Conservation (phyloP, 2,329 filamentous ascomycete genomes). For the Grosmannia serpens region DNA sequence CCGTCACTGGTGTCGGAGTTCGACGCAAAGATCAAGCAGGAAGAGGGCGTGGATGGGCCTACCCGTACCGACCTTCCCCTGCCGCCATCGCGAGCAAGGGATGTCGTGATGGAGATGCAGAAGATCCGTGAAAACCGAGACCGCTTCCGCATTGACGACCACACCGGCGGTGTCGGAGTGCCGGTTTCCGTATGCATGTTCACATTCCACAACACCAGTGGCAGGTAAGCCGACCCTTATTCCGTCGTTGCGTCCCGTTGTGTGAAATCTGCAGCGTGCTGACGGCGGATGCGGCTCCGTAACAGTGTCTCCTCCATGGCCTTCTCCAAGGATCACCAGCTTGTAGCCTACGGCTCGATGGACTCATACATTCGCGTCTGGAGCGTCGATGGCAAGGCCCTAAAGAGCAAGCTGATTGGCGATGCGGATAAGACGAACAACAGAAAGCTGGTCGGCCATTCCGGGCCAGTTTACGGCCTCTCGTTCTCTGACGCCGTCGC, state of each 20-base stretch:
- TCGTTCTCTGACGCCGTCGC: conserved; percentile 71
- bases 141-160: conserved; percentile 75
- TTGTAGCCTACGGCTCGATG: conserved; percentile 80
- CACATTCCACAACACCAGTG: conserved; percentile 93
- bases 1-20: conserved; percentile 76
- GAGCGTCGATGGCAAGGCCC: conserved; percentile 74
- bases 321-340: conserved; percentile 80
- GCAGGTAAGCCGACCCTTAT: conserved; percentile 49
- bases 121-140: conserved; percentile 89
- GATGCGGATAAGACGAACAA: conserved; percentile 51
- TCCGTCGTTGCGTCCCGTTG: not conserved
- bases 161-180: conserved; percentile 72
- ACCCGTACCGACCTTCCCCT: conserved; percentile 70
- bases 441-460: conserved; percentile 75
- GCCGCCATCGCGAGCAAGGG: conserved; percentile 75
- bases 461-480: conserved; percentile 77
- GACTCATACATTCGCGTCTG: conserved; percentile 95
- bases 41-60: conserved; percentile 77
- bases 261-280: conserved; percentile 11
- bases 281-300: not conserved
- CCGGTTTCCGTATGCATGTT: conserved; percentile 91
- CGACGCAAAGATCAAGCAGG: conserved; percentile 76
- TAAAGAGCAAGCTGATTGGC: conserved; percentile 52
- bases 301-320: conserved; percentile 79
- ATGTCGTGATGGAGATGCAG: conserved; percentile 89